phyloP scores from a whole-genome alignment of 257 asterid species.

The Nicotiana paniculata region DNA sequence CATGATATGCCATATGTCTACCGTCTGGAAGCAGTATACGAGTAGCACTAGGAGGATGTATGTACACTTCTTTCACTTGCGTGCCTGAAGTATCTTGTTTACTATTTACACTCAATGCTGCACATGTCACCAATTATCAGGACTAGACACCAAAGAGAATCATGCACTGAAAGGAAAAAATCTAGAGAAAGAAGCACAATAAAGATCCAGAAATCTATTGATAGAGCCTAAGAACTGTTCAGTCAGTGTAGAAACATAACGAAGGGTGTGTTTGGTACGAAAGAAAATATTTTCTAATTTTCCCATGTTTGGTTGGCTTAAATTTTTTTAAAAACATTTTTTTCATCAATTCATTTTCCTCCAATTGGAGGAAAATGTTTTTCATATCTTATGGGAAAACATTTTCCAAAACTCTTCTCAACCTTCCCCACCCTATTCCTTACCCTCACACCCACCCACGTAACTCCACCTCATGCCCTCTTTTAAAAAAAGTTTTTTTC shows the following conservation, averaged over 20 bases:
- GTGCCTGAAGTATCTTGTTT: slow-evolving; percentile 26
- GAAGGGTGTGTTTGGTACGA: no score
- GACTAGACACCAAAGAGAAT: neutral
- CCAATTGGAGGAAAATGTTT: no score
- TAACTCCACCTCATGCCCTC: no score
- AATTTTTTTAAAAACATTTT: no score
- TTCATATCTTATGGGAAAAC: no score
- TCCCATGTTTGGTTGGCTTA: no score
- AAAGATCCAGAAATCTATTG: neutral
- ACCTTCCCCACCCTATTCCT: no score
- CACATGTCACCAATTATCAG: slow-evolving; percentile 13
- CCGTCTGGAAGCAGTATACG: slow-evolving; percentile 70
- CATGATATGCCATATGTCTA: slow-evolving; percentile 68
- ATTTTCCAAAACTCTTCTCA: no score
- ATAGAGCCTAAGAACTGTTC: neutral
- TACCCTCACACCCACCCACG: no score
- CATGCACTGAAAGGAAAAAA: neutral
- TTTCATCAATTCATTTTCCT: no score
- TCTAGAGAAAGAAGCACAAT: neutral
- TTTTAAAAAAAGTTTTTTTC: no score
- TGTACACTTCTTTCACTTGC: slow-evolving; percentile 37
- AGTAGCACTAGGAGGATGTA: slow-evolving; percentile 69
- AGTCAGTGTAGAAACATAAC: neutral
- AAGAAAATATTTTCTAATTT: no score
- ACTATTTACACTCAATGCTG: slow-evolving; percentile 47